Evolutionary conservation across 169 alveolate species (phyloP).

Genomic region (Plasmodium falciparum): DNA sequence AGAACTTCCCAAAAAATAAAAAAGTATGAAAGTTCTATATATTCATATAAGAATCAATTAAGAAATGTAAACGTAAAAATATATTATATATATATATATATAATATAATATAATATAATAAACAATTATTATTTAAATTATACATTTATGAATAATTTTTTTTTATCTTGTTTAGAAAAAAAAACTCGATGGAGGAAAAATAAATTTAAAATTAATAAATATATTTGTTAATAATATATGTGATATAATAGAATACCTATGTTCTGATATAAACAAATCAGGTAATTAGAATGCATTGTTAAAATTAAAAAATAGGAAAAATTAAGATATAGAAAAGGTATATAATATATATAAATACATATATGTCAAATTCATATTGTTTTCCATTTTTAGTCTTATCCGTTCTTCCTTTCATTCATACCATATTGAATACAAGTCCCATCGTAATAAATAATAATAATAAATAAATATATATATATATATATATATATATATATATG

Average conservation of each 20-base stretch:
- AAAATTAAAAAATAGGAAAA: conserved; percentile 6
- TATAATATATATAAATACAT: background rate
- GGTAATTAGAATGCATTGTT: conserved; percentile 23
- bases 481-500: conserved; percentile 7
- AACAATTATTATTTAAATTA: conserved; percentile 6
- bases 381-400: conserved; percentile 43
- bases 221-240: conserved; percentile 66
- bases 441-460: conserved; percentile 46
- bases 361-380: background rate
- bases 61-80: conserved; percentile 59
- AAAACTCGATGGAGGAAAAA: conserved; percentile 9
- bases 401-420: conserved; percentile 62
- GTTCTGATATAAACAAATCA: conserved; percentile 24
- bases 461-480: background rate
- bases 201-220: conserved; percentile 47
- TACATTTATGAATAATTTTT: background rate
- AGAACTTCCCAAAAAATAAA: conserved; percentile 42
- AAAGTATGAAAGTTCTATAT: conserved; percentile 44
- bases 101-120: background rate
- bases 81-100: background rate
- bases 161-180: background rate
- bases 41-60: conserved; percentile 64
- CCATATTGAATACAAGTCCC: conserved; percentile 47
- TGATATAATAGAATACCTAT: conserved; percentile 50
- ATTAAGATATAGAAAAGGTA: background rate